Percentiles rank a stretch among this genome's conserved stretches.
Conservation (phyloP, 176 grass and related monocot species). For the Hordeum marinum region DNA sequence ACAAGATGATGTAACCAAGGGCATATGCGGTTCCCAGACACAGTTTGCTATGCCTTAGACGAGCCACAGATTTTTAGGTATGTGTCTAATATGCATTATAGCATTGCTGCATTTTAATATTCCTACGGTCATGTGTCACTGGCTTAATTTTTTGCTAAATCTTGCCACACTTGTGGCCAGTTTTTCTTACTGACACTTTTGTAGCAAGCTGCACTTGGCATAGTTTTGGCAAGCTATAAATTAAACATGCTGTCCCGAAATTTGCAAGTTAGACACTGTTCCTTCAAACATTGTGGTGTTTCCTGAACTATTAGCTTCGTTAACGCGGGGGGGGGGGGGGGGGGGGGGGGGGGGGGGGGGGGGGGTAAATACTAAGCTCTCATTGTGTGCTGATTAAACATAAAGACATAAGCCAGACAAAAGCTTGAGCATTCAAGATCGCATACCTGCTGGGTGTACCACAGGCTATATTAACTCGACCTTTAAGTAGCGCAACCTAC, state of each 20-base stretch:
- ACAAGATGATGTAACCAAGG: too few relatives aligned
- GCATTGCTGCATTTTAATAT: background rate
- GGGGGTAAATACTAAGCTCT: background rate
- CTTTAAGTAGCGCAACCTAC: constrained; percentile 61
- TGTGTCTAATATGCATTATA: background rate
- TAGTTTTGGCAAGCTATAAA: background rate
- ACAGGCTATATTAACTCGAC: constrained; percentile 82
- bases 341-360: too few relatives aligned
- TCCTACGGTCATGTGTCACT: background rate
- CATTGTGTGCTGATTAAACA: background rate
- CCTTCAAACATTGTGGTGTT: background rate
- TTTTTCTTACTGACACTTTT: background rate
- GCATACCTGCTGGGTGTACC: constrained; percentile 93
- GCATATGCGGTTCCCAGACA: too few relatives aligned
- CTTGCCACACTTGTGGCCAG: background rate
- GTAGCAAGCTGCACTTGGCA: background rate
- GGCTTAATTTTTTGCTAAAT: background rate
- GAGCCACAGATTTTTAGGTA: too few relatives aligned
- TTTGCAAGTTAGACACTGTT: background rate
- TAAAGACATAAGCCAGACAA: background rate
- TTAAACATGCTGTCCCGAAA: background rate
- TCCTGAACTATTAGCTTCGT: background rate
- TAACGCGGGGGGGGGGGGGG: background rate
- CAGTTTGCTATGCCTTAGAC: too few relatives aligned
- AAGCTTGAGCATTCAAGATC: constrained; percentile 25